Conservation (phyloP, 371 early-diverging fungal genomes). For the Mortierella sp. region DNA sequence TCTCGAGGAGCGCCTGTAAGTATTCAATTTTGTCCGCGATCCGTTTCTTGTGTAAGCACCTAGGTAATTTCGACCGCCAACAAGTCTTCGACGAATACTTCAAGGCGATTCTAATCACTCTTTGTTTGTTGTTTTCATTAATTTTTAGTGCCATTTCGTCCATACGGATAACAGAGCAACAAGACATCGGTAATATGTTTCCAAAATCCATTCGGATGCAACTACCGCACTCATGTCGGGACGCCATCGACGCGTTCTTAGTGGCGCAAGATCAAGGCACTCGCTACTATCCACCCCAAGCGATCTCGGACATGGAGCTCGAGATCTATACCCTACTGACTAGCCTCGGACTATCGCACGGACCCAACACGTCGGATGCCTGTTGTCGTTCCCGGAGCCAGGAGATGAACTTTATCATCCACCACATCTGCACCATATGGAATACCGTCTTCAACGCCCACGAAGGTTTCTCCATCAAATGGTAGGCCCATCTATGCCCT, state of each 20-base stretch:
- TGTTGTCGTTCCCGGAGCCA: constrained; percentile 5
- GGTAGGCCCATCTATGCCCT: no score
- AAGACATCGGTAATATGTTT: not conserved
- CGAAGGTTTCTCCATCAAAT: no score
- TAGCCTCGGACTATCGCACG: not conserved
- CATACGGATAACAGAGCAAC: not conserved
- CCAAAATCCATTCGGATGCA: constrained; percentile 4
- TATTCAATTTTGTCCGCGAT: no score
- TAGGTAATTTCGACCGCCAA: no score
- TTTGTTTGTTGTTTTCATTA: no score
- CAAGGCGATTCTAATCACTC: no score
- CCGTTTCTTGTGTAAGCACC: no score
- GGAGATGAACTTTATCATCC: constrained; percentile 14
- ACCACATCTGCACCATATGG: constrained; percentile 3
- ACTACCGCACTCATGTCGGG: constrained; percentile 1
- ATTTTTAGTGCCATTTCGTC: constrained; percentile 2
- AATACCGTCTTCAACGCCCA: constrained; percentile 9
- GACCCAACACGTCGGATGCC: constrained; percentile 1
- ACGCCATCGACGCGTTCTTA: constrained; percentile 7
- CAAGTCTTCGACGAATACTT: no score
- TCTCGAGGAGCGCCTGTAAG: no score
- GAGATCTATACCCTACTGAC: constrained; percentile 7
- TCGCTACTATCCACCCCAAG: constrained; percentile 9
- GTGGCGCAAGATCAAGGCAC: constrained; percentile 1
- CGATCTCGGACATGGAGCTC: constrained; percentile 1